Evolutionary conservation across 495 filamentous ascomycete genomes (phyloP).

Genomic region (Podospora fimiseda): DNA sequence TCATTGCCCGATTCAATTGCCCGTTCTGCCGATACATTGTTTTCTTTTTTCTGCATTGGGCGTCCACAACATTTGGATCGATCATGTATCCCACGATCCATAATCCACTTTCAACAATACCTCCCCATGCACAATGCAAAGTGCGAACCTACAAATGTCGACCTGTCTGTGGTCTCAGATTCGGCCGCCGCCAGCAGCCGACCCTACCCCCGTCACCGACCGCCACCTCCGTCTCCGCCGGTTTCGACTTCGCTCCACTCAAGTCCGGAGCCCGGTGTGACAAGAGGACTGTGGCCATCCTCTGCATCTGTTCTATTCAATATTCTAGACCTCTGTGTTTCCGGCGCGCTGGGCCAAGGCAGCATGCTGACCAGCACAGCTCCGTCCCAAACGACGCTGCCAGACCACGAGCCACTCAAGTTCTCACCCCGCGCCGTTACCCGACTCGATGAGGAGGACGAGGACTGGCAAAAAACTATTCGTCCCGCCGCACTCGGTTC

Average conservation of each 20-base stretch:
- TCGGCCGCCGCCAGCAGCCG: background rate
- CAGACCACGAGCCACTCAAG: conserved; percentile 42
- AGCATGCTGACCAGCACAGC: conserved; percentile 30
- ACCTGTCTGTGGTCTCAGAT: too few species aligned
- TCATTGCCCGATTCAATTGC: too few species aligned
- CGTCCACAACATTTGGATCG: background rate
- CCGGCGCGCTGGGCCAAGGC: background rate
- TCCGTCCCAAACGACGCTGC: conserved; percentile 49
- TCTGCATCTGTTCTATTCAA: background rate
- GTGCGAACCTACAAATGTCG: background rate
- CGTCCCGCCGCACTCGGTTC: conserved; percentile 31
- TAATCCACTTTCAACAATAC: background rate
- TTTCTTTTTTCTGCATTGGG: background rate
- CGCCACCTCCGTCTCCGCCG: conserved; percentile 8
- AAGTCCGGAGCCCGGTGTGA: background rate
- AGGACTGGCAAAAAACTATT: conserved; percentile 41
- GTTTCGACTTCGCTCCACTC: conserved; percentile 14
- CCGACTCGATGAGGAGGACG: conserved; percentile 37
- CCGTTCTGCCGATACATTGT: background rate
- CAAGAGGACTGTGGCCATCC: background rate
- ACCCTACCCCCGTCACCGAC: background rate
- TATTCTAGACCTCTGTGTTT: background rate
- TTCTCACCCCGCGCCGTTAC: conserved; percentile 38
- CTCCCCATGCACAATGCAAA: background rate
- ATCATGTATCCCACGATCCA: too few species aligned